Conservation (phyloP, 2,329 filamentous ascomycete species). For the Xylaria sp. region DNA sequence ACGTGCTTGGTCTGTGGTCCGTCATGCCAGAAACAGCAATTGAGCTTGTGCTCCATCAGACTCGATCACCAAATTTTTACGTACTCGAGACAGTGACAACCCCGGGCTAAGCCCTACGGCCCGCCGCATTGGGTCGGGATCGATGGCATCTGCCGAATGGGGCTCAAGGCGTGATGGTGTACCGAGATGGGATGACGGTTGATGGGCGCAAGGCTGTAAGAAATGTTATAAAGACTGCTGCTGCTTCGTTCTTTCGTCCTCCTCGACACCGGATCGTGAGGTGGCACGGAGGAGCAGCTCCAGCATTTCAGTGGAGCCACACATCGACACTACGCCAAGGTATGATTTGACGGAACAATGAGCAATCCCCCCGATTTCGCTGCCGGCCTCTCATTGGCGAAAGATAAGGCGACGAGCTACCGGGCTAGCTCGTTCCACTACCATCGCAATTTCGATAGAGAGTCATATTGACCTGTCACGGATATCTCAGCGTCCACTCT, state of each 20-base stretch:
- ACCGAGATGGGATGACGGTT: neutral
- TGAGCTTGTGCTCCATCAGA: constrained; percentile 23
- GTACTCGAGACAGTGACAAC: constrained; percentile 24
- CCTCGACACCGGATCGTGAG: neutral
- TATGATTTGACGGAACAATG: constrained; percentile 25
- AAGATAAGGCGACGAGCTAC: constrained; percentile 26
- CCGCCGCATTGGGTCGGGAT: constrained; percentile 24
- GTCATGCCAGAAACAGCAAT: constrained; percentile 22
- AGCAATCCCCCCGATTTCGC: constrained; percentile 19
- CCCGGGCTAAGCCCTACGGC: constrained; percentile 31
- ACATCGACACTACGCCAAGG: constrained; percentile 13
- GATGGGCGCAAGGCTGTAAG: constrained; percentile 1
- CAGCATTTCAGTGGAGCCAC: constrained; percentile 12
- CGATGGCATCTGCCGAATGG: constrained; percentile 23
- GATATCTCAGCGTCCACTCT: too few relatives aligned
- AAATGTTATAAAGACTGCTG: neutral
- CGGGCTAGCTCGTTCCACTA: constrained; percentile 11
- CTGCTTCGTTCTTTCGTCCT: neutral
- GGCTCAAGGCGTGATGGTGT: constrained; percentile 9
- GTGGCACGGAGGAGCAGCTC: neutral
- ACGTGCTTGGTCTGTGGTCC: neutral
- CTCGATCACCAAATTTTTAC: constrained; percentile 33
- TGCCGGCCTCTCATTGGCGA: constrained; percentile 23
- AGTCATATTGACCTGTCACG: neutral
- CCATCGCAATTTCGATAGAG: neutral